Percentiles rank a stretch among this genome's conserved stretches.
Conservation (phyloP, 176 grass and related monocot genomes). For the Rhynchospora pubera region DNA sequence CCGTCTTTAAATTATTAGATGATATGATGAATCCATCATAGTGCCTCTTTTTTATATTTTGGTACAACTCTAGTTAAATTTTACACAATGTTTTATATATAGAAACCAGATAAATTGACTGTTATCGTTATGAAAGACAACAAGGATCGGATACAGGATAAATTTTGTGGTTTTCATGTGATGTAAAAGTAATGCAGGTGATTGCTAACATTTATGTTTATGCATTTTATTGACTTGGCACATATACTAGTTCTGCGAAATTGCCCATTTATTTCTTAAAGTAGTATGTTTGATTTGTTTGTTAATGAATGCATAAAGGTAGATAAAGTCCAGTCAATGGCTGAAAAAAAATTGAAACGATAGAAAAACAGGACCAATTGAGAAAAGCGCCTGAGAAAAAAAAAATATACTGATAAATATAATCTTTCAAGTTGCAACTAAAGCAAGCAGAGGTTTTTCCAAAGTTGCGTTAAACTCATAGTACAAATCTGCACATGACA, state of each 20-base stretch:
- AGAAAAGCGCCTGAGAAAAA: not conserved
- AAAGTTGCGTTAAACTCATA: not conserved
- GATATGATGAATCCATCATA: not conserved
- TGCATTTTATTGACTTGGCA: not conserved
- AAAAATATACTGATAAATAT: too few species aligned
- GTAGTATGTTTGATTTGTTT: not conserved
- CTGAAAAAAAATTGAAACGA: too few species aligned
- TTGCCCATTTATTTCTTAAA: too few species aligned
- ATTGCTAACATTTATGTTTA: not conserved
- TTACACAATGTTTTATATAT: not conserved
- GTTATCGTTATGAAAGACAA: not conserved
- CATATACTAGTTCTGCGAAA: not conserved
- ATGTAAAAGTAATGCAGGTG: not conserved
- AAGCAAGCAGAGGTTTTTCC: not conserved
- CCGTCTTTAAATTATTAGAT: not conserved
- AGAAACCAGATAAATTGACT: not conserved
- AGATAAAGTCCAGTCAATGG: not conserved
- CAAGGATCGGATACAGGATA: not conserved
- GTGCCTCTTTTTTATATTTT: not conserved
- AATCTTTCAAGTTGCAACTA: not conserved
- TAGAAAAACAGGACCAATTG: too few species aligned
- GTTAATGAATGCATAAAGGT: not conserved
- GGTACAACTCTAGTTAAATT: not conserved
- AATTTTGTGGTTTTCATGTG: not conserved
- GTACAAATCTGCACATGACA: not conserved